Evolutionary conservation across 2,329 filamentous ascomycete species (phyloP), one percentile per base, ranked within the genome.

Genomic region (Dactylonectria macrodidyma): DNA sequence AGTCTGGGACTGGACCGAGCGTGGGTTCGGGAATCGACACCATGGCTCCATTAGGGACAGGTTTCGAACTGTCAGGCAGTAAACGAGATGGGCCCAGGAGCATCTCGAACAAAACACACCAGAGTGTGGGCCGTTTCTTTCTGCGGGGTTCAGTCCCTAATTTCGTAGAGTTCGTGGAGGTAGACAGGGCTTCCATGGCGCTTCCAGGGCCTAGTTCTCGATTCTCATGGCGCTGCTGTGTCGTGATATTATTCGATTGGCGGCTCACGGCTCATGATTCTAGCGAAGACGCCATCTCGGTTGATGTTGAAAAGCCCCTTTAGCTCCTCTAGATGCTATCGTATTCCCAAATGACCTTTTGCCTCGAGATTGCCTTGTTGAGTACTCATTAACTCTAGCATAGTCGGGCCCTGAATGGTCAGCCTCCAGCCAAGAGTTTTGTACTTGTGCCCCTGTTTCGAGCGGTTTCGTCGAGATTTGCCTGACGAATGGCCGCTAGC

Each of bases 61-160:
- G 70, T 72, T 72, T 71, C 69, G 65, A 60, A 66, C 33, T 58
- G 36, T 65, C 57, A 65, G 22, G 22, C 57, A 55, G 59, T 60
- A 71, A 69, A 69, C 61, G 68, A 71, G 56, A 71, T 71, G 66
- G 57, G 26, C 41, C 57, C 54, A 67, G 63, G 69, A 70, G 46
- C 59, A 65, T 48, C 38, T 38, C 47, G 48, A 55, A 41, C 50
- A 65, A 65, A 41, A 59, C 26, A 56, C 57, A 34, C 60, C 57
- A 61, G 58, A 66, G 38, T 24, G 14, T 55, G 51, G 51, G 11
- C 51, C 50, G 34, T 48, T 60, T 50, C 24, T 19, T 56, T 34
- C 57, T 59, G 56, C 57, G 57, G 62, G 62, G 58, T 44, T 22
- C 22, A 30, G 30, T 44, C 63, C 63, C 63, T 61, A 66, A 61